A percentile compares a stretch with the other conserved stretches of the same genome.
These are phyloP conservation scores for Hyphopichia burtonii DNA, from an alignment of 1,139 yeast species.

Conservation along the genomic window DNA sequence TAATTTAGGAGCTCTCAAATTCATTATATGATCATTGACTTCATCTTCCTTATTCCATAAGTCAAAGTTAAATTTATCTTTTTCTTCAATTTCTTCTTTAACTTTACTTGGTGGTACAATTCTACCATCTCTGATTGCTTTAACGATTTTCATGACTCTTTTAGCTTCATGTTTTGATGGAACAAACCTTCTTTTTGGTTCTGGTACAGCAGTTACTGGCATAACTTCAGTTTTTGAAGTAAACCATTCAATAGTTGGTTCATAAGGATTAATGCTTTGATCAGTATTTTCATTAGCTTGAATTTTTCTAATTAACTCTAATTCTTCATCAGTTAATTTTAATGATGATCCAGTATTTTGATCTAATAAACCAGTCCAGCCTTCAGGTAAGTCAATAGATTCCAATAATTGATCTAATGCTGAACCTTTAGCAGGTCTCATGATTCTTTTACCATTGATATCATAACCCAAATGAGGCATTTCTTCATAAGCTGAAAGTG, in stretches of 20 bases:
- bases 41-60: constrained; percentile 81
- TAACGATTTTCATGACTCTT: constrained; percentile 92
- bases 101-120: constrained; percentile 72
- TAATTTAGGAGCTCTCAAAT: constrained; percentile 88
- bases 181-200: constrained; percentile 94
- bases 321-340: constrained; percentile 84
- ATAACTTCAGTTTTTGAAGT: constrained; percentile 80
- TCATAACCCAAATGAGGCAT: constrained; percentile 98
- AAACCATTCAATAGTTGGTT: constrained; percentile 95
- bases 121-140: constrained; percentile 94
- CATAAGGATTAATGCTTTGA: constrained; percentile 81
- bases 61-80: constrained; percentile 59
- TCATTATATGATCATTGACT: constrained; percentile 73
- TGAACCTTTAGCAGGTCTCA: constrained; percentile 97
- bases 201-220: constrained; percentile 93
- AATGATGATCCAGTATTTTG: constrained; percentile 86
- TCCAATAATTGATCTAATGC: constrained; percentile 90
- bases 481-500: constrained; percentile 90
- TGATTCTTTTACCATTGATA: constrained; percentile 94
- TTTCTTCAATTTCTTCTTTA: constrained; percentile 52
- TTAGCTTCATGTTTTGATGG: constrained; percentile 97
- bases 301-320: constrained; percentile 82
- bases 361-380: constrained; percentile 97
- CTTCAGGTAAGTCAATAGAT: constrained; percentile 90
- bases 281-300: constrained; percentile 85